Percentiles rank a stretch among this genome's conserved stretches.
These are phyloP conservation scores for Cyclotella sp. DNA, from an alignment of 108 stramenopile genomes.

Conservation along the genomic window DNA sequence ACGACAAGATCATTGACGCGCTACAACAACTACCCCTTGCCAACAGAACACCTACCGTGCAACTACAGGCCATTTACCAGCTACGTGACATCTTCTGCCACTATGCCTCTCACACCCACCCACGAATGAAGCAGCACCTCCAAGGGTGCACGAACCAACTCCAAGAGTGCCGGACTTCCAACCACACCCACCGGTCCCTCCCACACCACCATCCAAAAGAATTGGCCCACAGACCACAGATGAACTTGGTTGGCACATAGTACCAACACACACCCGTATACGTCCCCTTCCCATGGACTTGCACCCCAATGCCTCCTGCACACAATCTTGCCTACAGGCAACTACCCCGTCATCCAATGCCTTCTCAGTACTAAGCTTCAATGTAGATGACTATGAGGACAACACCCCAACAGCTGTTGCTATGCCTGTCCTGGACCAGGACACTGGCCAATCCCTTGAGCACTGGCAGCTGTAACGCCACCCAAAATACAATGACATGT, in stretches of 20 bases:
- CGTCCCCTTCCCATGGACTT: no score
- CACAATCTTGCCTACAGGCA: no score
- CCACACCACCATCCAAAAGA: no score
- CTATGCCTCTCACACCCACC: background rate
- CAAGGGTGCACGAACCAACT: background rate
- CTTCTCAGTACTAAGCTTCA: no score
- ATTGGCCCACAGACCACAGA: background rate
- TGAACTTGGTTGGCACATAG: background rate
- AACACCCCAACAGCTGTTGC: background rate
- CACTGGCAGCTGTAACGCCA: background rate
- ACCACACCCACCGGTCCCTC: no score
- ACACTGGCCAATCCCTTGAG: constrained; percentile 4
- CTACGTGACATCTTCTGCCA: background rate
- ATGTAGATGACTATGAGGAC: background rate
- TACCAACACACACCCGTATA: no score
- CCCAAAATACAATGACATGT: background rate
- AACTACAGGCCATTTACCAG: background rate
- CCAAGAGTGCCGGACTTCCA: no score
- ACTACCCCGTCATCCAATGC: no score
- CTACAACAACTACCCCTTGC: background rate
- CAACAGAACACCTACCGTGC: background rate
- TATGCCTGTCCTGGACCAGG: background rate
- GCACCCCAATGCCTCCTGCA: no score
- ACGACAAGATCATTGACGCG: background rate
- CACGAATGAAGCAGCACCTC: background rate